A percentile compares a stretch with the other conserved stretches of the same genome.
These are phyloP conservation scores for Flaveria floridana DNA, from an alignment of 140 eudicot species.

Conservation along the genomic window DNA sequence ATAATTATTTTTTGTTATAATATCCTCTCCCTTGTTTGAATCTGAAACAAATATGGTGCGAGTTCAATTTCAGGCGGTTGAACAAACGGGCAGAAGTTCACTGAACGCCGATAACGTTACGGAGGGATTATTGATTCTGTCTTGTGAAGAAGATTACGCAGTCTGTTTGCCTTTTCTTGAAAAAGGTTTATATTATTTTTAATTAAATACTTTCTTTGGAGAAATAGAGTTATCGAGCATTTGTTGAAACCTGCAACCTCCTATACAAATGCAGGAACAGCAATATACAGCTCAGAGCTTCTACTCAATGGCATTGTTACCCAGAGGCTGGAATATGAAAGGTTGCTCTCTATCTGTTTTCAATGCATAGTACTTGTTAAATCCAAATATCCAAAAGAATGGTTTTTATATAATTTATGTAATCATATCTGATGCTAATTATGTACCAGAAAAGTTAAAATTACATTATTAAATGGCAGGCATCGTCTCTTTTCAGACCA, in stretches of 20 bases:
- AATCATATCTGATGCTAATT: not conserved
- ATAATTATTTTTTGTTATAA: conserved; percentile 7
- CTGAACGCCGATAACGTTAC: conserved; percentile 47
- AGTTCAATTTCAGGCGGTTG: conserved; percentile 54
- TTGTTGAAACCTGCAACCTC: conserved; percentile 8
- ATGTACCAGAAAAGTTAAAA: not conserved
- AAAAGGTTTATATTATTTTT: conserved; percentile 50
- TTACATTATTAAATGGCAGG: conserved; percentile 42
- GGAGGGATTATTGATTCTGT: conserved; percentile 57
- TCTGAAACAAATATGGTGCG: not conserved
- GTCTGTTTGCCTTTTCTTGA: conserved; percentile 71
- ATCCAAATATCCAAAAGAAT: not conserved
- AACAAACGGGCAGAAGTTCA: conserved; percentile 59
- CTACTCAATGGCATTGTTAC: conserved; percentile 84
- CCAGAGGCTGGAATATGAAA: conserved; percentile 80
- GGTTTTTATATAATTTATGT: not conserved
- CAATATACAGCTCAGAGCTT: conserved; percentile 82
- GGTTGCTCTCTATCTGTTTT: conserved; percentile 37
- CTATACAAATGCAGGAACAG: conserved; percentile 52
- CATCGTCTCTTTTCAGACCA: conserved; percentile 63
- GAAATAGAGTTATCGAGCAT: not conserved
- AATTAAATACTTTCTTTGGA: not conserved
- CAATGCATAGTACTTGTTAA: not conserved
- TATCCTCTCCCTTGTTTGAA: not conserved
- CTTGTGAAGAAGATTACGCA: conserved; percentile 88